Percentiles rank a stretch among this genome's conserved stretches.
These are phyloP conservation scores for Pyrenopolyporus hunteri DNA, from an alignment of 495 filamentous ascomycete species.

Conservation along the genomic window DNA sequence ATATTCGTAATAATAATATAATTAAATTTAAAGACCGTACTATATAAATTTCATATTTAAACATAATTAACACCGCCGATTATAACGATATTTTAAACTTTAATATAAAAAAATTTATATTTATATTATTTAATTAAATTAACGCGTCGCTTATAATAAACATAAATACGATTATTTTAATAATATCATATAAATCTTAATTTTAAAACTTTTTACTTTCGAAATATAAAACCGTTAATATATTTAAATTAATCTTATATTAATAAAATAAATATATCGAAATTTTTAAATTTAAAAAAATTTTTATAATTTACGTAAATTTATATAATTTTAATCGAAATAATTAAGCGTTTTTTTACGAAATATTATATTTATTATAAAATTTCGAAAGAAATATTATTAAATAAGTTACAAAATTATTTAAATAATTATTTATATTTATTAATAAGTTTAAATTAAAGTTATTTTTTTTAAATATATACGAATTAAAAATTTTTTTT, in stretches of 20 bases:
- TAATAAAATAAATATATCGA: background rate
- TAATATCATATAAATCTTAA: no score
- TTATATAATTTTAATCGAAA: background rate
- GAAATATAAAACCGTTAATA: no score
- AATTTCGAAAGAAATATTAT: background rate
- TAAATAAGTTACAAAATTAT: background rate
- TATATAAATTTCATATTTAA: no score
- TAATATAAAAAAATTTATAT: no score
- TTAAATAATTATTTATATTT: background rate
- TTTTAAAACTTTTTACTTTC: background rate
- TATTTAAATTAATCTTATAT: background rate
- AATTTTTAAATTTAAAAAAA: background rate
- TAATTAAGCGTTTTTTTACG: background rate
- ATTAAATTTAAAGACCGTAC: no score
- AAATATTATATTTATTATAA: background rate
- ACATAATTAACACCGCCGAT: no score
- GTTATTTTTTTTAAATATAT: background rate
- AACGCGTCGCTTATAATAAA: no score
- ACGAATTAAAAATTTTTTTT: background rate
- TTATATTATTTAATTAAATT: no score
- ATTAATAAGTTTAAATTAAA: background rate
- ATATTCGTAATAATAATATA: no score
- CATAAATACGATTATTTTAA: background rate
- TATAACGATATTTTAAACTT: no score
- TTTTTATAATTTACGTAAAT: background rate